Evolutionary conservation across 2,329 filamentous ascomycete species (phyloP).

Genomic region (Diaporthe vaccinii): DNA sequence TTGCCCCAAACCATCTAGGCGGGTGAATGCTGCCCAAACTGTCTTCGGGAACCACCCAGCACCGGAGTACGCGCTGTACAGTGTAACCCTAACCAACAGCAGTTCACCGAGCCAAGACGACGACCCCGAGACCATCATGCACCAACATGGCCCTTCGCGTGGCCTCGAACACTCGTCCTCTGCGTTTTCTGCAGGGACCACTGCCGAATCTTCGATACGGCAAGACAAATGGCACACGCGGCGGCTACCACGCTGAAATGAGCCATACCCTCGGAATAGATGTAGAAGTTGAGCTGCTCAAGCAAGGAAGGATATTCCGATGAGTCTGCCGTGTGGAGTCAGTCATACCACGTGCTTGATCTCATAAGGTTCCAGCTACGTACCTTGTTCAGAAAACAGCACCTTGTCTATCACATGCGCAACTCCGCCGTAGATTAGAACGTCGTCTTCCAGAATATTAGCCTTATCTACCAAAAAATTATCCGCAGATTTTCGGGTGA

Average conservation of each 20-base stretch:
- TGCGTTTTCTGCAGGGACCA: background rate
- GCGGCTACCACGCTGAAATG: background rate
- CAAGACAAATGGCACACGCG: background rate
- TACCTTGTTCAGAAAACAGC: background rate
- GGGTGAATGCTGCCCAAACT: background rate
- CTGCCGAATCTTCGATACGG: background rate
- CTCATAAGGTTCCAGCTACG: background rate
- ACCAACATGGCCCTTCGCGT: background rate
- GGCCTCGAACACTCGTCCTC: background rate
- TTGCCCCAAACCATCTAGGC: background rate
- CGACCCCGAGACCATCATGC: background rate
- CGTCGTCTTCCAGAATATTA: background rate
- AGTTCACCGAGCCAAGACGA: background rate
- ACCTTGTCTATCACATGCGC: conserved; percentile 13
- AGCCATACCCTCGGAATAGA: background rate
- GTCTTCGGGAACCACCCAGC: background rate
- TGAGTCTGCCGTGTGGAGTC: background rate
- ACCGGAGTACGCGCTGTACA: background rate
- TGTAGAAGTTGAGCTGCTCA: background rate
- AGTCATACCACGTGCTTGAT: background rate
- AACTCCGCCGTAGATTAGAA: conserved; percentile 3
- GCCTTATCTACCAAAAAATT: background rate
- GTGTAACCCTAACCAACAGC: background rate
- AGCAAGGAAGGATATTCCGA: background rate
- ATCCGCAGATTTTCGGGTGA: background rate